Evolutionary conservation across 345 rosid species (phyloP).

Genomic region (Bretschneidera sinensis): DNA sequence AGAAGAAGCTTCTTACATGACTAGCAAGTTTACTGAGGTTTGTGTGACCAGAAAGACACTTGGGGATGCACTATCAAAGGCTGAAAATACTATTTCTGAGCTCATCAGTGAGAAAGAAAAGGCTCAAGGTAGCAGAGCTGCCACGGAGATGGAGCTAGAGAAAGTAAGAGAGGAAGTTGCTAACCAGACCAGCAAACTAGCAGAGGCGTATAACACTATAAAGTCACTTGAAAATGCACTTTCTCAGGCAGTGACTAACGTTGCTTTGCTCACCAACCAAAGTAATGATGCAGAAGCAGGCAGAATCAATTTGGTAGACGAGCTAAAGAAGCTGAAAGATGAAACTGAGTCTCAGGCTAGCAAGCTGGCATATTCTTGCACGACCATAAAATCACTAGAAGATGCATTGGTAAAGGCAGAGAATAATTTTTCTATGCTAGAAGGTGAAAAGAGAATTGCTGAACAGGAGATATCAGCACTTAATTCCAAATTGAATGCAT

Average conservation of each 20-base stretch:
- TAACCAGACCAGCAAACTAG: conserved; percentile 43
- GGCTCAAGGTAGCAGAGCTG: conserved; percentile 45
- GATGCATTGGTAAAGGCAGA: conserved; percentile 53
- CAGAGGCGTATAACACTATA: conserved; percentile 51
- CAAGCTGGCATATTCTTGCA: conserved; percentile 43
- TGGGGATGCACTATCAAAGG: conserved; percentile 58
- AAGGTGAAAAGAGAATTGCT: conserved; percentile 50
- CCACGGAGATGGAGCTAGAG: conserved; percentile 51
- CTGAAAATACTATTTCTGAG: conserved; percentile 48
- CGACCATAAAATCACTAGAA: conserved; percentile 53
- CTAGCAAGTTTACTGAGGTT: conserved; percentile 48
- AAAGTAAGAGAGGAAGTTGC: conserved; percentile 44
- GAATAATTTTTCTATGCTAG: conserved; percentile 43
- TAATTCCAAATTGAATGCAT: conserved; percentile 57
- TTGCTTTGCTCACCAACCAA: conserved; percentile 46
- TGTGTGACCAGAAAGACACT: conserved; percentile 43
- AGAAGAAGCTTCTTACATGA: conserved; percentile 44
- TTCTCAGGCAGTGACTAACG: conserved; percentile 46
- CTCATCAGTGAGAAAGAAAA: conserved; percentile 68
- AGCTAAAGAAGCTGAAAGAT: conserved; percentile 51
- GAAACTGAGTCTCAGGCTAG: conserved; percentile 48
- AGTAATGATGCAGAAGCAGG: conserved; percentile 32
- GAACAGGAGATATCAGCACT: conserved; percentile 59
- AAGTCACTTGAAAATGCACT: conserved; percentile 59
- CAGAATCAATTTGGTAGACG: conserved; percentile 43